Base-by-base conservation (phyloP, 2,329 filamentous ascomycete species). In the Torrubiella hemipterigena region DNA sequence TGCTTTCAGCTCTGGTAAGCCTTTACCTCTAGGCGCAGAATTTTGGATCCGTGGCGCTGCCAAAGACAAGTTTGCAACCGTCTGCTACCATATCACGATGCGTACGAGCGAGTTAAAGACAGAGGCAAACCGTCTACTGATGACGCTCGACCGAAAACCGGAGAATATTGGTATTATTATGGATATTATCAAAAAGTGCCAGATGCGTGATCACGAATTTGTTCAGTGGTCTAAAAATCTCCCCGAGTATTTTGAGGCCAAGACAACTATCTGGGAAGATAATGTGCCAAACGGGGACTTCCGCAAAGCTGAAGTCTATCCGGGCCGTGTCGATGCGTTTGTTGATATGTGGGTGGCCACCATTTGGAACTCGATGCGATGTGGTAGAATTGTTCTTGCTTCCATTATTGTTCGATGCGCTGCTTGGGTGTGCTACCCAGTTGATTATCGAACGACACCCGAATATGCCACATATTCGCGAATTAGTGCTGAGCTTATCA, bases 381-480 rank as follows among this genome's bases (percentile, higher is more conserved):
- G 66, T 12, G 60, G 64, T 6, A 59, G 73, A 3, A 56, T 77
- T 17, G 62, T 71, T 31, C 55, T 77, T 16, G 63, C 65, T 4
- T 65, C 68, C 12, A 51, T 72, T 12, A 62, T 69, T 22, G 65
- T 77, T 10, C 66, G 73, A 6, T 75, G 70, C 42, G 63, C 67
- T 6, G 73, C 73, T 3, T 77, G 72, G 71, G 56, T 70, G 16
- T 71, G 68, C 46, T 58, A 63, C 7, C 73, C 73, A 0, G 61
- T 71, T 7, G 73, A 78, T 48, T 77, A 76, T 44, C 59, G 72
- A 25, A 76, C 71, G 2, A 77, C 72, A 6, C 64, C 69, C 13
- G 69, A 77, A 47, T 77, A 77, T 40, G 69, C 69, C 9, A 63
- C 63, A 1, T 66, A 68, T 5, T 61, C 65, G 12, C 52, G 65